These are phyloP conservation scores for Panellus pusillus DNA, from an alignment of 768 basidiomycete species.

Conservation along the genomic window DNA sequence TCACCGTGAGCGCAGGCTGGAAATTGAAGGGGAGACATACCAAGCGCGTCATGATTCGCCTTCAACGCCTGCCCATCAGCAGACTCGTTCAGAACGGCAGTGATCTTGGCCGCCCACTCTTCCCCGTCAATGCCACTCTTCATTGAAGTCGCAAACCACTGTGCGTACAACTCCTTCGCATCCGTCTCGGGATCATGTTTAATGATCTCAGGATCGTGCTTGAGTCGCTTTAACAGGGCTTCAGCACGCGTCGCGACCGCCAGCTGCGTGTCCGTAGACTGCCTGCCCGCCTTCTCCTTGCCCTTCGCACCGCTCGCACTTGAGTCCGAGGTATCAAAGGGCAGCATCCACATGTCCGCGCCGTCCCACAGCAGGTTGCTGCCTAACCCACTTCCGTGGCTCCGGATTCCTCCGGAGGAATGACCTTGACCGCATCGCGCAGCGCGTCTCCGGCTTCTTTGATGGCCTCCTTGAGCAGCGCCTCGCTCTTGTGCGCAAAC, in stretches of 20 bases:
- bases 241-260: conserved; percentile 76
- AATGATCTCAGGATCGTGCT: conserved; percentile 73
- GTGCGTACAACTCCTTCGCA: conserved; percentile 50
- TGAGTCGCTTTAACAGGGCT: conserved; percentile 69
- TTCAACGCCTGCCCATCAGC: conserved; percentile 54
- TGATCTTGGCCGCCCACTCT: conserved; percentile 55
- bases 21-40: conserved; percentile 36
- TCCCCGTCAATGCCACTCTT: conserved; percentile 59
- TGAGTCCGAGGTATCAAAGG: conserved; percentile 34
- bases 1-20: conserved; percentile 9
- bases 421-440: conserved; percentile 87
- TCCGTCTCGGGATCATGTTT: conserved; percentile 74
- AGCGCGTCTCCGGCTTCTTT: conserved; percentile 82
- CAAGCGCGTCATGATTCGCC: conserved; percentile 54
- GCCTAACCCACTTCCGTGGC: conserved; percentile 15
- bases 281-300: conserved; percentile 29
- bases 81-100: conserved; percentile 48
- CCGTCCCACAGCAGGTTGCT: conserved; percentile 70
- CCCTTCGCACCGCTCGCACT: conserved; percentile 37
- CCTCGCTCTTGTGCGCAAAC: conserved; percentile 76
- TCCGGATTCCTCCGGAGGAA: conserved; percentile 70
- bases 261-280: conserved; percentile 40
- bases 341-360: conserved; percentile 82
- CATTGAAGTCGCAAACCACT: conserved; percentile 52
- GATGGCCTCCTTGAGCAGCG: conserved; percentile 62